Evolutionary conservation across 345 rosid genomes (phyloP), one percentile per base, ranked within the genome.

Genomic region (Theobroma cacao): DNA sequence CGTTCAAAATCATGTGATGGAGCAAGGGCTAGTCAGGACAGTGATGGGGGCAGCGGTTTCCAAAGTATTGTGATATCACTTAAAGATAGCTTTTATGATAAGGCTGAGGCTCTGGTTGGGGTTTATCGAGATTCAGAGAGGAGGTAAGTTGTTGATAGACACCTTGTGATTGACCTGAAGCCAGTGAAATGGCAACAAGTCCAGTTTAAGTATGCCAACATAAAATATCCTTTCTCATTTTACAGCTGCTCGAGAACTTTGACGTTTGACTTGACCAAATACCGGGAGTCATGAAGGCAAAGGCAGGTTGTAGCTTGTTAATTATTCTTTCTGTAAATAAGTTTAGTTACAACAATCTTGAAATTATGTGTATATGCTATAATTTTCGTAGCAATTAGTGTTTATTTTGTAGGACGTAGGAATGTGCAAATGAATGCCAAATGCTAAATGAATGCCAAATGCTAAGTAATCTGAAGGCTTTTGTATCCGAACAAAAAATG

Each of bases 21-120:
- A 31, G 77, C 78, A 74, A 83, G 89, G 73, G 79, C 73, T 78
- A 82, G 77, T 79, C 88, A 87, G 79, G 97, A 92, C 69, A 84
- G 77, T 28, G 97, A 92, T 75, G 86, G 81, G 28, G 91, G 95
- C 73, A 84, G 64, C 76, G 99, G 98, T 58, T 96, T 96, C 83
- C 99, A 96, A 86, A 93, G 99, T 86, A 92, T 96, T 28, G 99
- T 96, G 81, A 96, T 96, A 77, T 96, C 99, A 50, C 93, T 96
- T 63, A 96, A 96, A 88, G 98, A 96, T 79, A 94, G 94, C 82
- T 96, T 96, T 81, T 96, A 95, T 43, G 98, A 94, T 86, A 96
- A 96, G 86, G 99, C 98, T 0, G 97, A 96, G 82, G 96, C 90
- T 79, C 79, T 96, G 84, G 98, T 96, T 74, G 98, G 99, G 77